Conservation (phyloP, 176 grass and related monocot genomes). For the Dendrocalamus sinicus region DNA sequence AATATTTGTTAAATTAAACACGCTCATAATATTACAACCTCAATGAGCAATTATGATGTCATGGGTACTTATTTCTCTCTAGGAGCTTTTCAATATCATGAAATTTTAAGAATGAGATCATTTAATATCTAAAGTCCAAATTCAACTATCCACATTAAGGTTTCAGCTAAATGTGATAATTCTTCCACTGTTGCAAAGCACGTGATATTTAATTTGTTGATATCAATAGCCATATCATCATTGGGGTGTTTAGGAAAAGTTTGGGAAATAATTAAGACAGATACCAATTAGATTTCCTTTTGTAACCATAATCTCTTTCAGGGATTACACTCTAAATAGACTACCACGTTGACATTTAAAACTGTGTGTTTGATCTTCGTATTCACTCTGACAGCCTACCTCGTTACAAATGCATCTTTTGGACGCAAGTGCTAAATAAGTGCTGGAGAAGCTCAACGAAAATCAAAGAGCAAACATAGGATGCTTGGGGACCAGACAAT, state of each 20-base stretch:
- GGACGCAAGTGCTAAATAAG: constrained; percentile 25
- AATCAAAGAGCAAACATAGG: constrained; percentile 40
- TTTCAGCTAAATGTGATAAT: background rate
- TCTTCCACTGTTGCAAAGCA: background rate
- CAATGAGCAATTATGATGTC: background rate
- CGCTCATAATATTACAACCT: constrained; percentile 21
- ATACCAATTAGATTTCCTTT: background rate
- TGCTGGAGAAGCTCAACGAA: constrained; percentile 17
- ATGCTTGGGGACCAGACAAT: constrained; percentile 36
- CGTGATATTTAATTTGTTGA: background rate
- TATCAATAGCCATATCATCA: background rate
- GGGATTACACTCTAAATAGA: background rate
- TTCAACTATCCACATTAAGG: background rate
- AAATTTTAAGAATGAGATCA: background rate
- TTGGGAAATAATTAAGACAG: background rate
- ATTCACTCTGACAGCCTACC: constrained; percentile 20
- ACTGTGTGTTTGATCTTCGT: background rate
- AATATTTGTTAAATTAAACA: background rate
- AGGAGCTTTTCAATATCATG: background rate
- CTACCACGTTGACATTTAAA: background rate
- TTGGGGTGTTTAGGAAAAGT: background rate
- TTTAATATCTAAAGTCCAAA: background rate
- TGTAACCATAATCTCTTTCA: background rate
- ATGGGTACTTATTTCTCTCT: background rate
- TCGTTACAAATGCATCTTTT: constrained; percentile 19